A percentile compares a stretch with the other conserved stretches of the same genome.
Evolutionary conservation across 441 rosid species (phyloP).

Genomic region (Sinapis alba): DNA sequence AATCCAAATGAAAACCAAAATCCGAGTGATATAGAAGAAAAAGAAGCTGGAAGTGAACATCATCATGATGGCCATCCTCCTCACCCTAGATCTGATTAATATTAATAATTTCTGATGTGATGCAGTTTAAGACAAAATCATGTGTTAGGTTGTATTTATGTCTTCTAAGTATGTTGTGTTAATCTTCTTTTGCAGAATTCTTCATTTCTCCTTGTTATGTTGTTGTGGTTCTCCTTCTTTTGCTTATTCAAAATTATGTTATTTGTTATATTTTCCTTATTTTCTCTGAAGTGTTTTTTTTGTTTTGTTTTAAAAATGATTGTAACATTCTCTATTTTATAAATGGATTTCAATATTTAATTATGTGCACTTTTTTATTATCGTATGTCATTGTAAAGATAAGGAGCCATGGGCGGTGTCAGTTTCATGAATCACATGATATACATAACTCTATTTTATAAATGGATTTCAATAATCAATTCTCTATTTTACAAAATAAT

Average conservation of each 20-base stretch:
- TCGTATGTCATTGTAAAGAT: not conserved
- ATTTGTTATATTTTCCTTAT: not conserved
- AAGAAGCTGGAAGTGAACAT: constrained; percentile 18
- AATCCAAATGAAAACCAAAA: not conserved
- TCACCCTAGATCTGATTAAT: constrained; percentile 4
- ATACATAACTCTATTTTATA: no score
- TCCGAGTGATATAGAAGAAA: not conserved
- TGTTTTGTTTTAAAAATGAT: not conserved
- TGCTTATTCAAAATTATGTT: not conserved
- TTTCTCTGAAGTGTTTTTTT: not conserved
- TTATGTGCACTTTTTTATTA: not conserved
- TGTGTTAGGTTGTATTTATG: not conserved
- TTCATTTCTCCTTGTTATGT: not conserved
- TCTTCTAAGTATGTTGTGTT: not conserved
- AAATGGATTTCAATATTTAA: not conserved
- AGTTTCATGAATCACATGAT: not conserved
- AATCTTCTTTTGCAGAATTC: not conserved
- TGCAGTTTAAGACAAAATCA: not conserved
- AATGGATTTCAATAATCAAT: no score
- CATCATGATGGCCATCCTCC: constrained; percentile 13
- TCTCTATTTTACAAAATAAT: no score
- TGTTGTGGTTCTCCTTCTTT: not conserved
- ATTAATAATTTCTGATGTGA: not conserved
- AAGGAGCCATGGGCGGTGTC: not conserved
- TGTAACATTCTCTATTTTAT: not conserved